Percentiles rank a stretch among this genome's conserved stretches.
Evolutionary conservation across 1,139 yeast species (phyloP).

Genomic region (Martiniozyma asiatica): DNA sequence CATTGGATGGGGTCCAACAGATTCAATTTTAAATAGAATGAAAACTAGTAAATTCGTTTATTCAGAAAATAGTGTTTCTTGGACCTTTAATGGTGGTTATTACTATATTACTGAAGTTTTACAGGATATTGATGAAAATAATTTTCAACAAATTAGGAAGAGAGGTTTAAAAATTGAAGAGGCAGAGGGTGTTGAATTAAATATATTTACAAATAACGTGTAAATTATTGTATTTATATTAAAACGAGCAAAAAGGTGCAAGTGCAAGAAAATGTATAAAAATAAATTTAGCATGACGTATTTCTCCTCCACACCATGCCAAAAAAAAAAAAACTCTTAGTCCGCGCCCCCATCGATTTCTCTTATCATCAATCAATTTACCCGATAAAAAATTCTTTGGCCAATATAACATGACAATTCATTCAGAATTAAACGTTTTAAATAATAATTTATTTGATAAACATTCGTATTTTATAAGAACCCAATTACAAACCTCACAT

Average conservation of each 20-base stretch:
- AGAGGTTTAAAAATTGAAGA: slow-evolving; percentile 6
- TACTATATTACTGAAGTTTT: slow-evolving; percentile 70
- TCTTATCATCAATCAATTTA: too few relatives aligned
- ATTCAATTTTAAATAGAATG: slow-evolving; percentile 53
- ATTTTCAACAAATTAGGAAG: slow-evolving; percentile 21
- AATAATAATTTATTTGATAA: too few relatives aligned
- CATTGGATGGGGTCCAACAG: slow-evolving; percentile 41
- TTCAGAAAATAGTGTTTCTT: slow-evolving; percentile 66
- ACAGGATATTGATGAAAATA: slow-evolving; percentile 28
- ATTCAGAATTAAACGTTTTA: slow-evolving; percentile 1
- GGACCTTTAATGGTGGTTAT: slow-evolving; percentile 82
- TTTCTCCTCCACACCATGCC: too few relatives aligned
- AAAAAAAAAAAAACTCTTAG: too few relatives aligned
- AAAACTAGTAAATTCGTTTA: slow-evolving; percentile 54
- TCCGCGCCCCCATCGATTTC: too few relatives aligned
- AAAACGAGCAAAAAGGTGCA: too few relatives aligned
- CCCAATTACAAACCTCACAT: slow-evolving; percentile 28
- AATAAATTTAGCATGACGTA: too few relatives aligned
- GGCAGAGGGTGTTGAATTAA: slow-evolving; percentile 17
- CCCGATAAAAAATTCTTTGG: too few relatives aligned
- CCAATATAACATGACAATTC: slow-evolving; percentile 5
- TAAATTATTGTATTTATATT: too few relatives aligned
- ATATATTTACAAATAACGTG: slow-evolving; percentile 21
- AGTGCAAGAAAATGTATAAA: background rate
- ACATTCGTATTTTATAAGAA: slow-evolving; percentile 6